Evolutionary conservation across 805 yeast species (phyloP).

Genomic region (Torulaspora microellipsoides): DNA sequence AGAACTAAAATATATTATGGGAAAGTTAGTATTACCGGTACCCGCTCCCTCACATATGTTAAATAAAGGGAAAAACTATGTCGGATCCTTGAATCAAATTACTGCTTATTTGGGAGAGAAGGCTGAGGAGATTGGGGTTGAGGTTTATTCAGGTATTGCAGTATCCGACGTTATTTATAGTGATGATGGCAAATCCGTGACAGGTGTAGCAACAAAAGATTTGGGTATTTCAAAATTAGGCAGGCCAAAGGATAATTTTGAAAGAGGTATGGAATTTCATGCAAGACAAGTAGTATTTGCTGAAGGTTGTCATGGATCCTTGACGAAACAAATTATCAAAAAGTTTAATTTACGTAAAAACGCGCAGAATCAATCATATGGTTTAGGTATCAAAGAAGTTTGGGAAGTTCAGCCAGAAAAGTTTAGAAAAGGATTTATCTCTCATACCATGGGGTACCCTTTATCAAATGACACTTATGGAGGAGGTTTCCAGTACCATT

Average conservation of each 20-base stretch:
- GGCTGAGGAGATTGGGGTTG: slow-evolving; percentile 93
- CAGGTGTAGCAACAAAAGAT: slow-evolving; percentile 93
- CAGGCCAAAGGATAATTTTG: slow-evolving; percentile 74
- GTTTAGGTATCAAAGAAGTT: slow-evolving; percentile 92
- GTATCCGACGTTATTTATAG: slow-evolving; percentile 74
- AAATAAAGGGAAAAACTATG: slow-evolving; percentile 76
- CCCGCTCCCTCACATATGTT: slow-evolving; percentile 94
- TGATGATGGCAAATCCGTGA: slow-evolving; percentile 49
- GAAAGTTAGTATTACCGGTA: slow-evolving; percentile 56
- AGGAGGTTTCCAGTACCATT: slow-evolving; percentile 96
- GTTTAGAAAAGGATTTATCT: slow-evolving; percentile 73
- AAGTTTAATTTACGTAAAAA: slow-evolving; percentile 64
- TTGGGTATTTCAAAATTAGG: slow-evolving; percentile 79
- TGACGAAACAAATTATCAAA: slow-evolving; percentile 70
- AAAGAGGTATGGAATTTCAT: slow-evolving; percentile 95
- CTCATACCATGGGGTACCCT: slow-evolving; percentile 90
- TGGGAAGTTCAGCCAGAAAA: slow-evolving; percentile 90
- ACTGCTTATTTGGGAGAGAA: slow-evolving; percentile 77
- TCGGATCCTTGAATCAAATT: slow-evolving; percentile 77
- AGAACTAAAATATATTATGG: slow-evolving; percentile 64
- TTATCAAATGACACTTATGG: slow-evolving; percentile 72
- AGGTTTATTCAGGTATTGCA: slow-evolving; percentile 84
- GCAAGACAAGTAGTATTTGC: slow-evolving; percentile 86
- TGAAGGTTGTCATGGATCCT: slow-evolving; percentile 98
- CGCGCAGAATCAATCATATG: slow-evolving; percentile 80